Percentiles rank a stretch among this genome's conserved stretches.
phyloP scores from a whole-genome alignment of 148 eudicot species.

The Camellia sinensis region DNA sequence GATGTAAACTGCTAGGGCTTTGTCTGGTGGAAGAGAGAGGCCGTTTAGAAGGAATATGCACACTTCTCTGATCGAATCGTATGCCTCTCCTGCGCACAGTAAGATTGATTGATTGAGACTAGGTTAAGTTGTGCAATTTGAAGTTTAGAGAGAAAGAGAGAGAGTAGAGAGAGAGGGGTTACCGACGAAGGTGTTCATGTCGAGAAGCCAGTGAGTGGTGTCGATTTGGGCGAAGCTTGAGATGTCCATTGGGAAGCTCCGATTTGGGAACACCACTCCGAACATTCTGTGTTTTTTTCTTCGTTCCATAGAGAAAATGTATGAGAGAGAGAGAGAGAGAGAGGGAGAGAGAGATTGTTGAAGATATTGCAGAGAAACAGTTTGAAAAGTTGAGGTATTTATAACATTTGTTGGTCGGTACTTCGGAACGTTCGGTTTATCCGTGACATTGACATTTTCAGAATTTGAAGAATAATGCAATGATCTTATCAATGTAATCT shows the following conservation, averaged over 20 bases:
- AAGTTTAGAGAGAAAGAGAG: neutral
- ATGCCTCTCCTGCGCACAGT: constrained; percentile 55
- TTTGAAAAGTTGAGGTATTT: neutral
- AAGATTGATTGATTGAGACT: no score
- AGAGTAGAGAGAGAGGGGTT: neutral
- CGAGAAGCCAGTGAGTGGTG: constrained; percentile 85
- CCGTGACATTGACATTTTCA: no score
- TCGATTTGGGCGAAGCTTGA: constrained; percentile 90
- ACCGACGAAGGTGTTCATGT: constrained; percentile 92
- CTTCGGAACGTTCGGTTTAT: neutral
- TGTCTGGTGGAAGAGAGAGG: constrained; percentile 81
- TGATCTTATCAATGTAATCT: no score
- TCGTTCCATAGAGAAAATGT: neutral
- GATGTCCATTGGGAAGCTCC: constrained; percentile 90
- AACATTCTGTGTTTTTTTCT: constrained; percentile 42
- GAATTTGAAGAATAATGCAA: no score
- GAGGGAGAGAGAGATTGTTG: no score
- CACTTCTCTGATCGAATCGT: constrained; percentile 67
- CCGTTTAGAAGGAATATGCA: constrained; percentile 84
- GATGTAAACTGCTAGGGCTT: constrained; percentile 90
- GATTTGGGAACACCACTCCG: constrained; percentile 90
- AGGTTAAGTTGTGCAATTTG: neutral
- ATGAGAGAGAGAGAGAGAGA: neutral
- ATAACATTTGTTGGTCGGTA: neutral
- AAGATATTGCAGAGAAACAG: neutral